phyloP scores from a whole-genome alignment of 1,139 yeast genomes.

The Sugiyamaella xylanicola region DNA sequence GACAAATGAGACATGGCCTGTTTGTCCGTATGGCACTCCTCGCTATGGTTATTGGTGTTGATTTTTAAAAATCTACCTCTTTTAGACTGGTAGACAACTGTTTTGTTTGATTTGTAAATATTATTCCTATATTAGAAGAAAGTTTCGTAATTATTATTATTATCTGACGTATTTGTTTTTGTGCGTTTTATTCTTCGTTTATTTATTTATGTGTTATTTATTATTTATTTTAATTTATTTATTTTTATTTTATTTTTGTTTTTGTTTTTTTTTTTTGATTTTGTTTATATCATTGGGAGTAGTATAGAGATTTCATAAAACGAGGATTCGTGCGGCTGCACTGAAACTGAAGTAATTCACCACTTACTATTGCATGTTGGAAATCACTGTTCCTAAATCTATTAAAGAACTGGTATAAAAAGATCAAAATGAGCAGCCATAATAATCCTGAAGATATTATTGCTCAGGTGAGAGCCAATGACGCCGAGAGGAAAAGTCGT shows the following conservation, averaged over 20 bases:
- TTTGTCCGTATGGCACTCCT: constrained; percentile 98
- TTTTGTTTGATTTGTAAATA: constrained; percentile 14
- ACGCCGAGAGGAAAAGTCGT: neutral
- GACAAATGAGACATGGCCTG: constrained; percentile 84
- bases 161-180: constrained; percentile 17
- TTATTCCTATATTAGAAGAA: constrained; percentile 20
- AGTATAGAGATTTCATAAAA: neutral
- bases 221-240: constrained; percentile 18
- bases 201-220: constrained; percentile 3
- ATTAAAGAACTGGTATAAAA: neutral
- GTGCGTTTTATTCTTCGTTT: constrained; percentile 19
- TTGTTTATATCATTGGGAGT: constrained; percentile 10
- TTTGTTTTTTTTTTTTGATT: constrained; percentile 11
- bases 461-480: constrained; percentile 2
- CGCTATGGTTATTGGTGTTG: constrained; percentile 89
- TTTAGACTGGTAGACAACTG: constrained; percentile 16
- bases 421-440: constrained; percentile 7
- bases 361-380: too few species aligned
- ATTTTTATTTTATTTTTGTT: constrained; percentile 18
- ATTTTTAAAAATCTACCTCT: constrained; percentile 18
- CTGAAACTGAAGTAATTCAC: too few species aligned
- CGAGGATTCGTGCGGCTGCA: neutral
- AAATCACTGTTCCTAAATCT: neutral
- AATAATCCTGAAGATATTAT: constrained; percentile 4
- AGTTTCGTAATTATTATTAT: constrained; percentile 18